A percentile compares a stretch with the other conserved stretches of the same genome.
Evolutionary conservation across 257 asterid species (phyloP).

Genomic region (Lavandula angustifolia): DNA sequence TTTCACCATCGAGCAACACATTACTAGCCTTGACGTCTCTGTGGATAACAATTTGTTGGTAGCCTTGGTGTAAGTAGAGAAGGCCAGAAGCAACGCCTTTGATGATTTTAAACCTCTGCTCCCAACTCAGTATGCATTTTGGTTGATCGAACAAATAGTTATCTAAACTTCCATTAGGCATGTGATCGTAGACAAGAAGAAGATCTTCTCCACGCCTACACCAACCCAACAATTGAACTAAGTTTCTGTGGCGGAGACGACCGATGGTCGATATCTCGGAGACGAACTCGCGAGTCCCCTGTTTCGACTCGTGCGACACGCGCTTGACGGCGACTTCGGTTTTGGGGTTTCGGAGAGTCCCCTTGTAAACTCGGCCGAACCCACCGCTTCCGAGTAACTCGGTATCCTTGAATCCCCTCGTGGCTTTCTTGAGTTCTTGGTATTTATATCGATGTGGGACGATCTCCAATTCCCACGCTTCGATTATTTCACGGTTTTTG

Average conservation of each 20-base stretch:
- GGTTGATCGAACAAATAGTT: constrained; percentile 51
- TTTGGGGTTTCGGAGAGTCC: constrained; percentile 39
- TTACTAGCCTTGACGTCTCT: constrained; percentile 73
- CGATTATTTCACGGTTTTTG: constrained; percentile 57
- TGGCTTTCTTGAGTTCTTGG: constrained; percentile 56
- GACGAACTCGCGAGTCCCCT: constrained; percentile 66
- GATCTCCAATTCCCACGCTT: constrained; percentile 74
- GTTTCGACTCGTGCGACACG: constrained; percentile 64
- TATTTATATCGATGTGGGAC: constrained; percentile 73
- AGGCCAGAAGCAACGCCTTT: constrained; percentile 73
- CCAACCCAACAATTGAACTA: constrained; percentile 75
- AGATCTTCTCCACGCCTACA: constrained; percentile 66
- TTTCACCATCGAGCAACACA: constrained; percentile 56
- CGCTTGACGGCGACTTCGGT: constrained; percentile 65
- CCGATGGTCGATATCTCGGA: constrained; percentile 74
- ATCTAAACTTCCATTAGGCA: constrained; percentile 81
- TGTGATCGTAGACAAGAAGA: constrained; percentile 64
- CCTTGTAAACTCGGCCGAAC: constrained; percentile 68
- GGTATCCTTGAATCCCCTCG: constrained; percentile 57
- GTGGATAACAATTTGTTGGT: constrained; percentile 61
- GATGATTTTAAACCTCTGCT: constrained; percentile 58
- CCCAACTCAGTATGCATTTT: constrained; percentile 46
- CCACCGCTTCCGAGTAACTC: constrained; percentile 78
- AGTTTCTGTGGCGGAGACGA: constrained; percentile 60
- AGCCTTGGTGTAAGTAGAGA: constrained; percentile 68